These are phyloP conservation scores for Aquilaria malaccensis DNA, from an alignment of 345 rosid genomes.

Conservation along the genomic window DNA sequence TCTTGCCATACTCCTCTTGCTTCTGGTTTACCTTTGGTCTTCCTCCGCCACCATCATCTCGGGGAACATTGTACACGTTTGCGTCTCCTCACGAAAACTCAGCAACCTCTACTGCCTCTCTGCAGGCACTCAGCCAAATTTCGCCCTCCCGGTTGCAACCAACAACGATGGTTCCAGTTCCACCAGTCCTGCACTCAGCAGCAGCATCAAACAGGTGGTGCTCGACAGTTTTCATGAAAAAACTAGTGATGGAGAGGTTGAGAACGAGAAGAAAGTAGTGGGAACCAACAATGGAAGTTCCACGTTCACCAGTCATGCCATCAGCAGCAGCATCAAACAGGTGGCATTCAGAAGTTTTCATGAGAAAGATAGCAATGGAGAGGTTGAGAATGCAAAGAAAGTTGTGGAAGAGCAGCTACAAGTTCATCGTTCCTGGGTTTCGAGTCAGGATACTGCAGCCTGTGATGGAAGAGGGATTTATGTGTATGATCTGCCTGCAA, in stretches of 20 bases:
- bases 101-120: constrained; percentile 74
- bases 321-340: constrained; percentile 1
- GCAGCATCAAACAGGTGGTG: constrained; percentile 13
- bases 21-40: constrained; percentile 57
- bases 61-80: constrained; percentile 53
- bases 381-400: constrained; percentile 34
- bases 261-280: constrained; percentile 27
- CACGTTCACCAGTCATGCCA: constrained; percentile 1
- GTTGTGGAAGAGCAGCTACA: constrained; percentile 35
- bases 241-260: constrained; percentile 28
- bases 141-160: constrained; percentile 30
- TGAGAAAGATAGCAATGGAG: constrained; percentile 15
- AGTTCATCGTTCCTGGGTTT: constrained; percentile 58
- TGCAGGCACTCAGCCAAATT: constrained; percentile 58
- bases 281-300: constrained; percentile 11
- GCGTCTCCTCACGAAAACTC: constrained; percentile 76
- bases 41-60: constrained; percentile 70
- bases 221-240: background rate
- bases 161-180: constrained; percentile 13
- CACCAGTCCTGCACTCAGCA: constrained; percentile 2
- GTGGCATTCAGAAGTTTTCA: background rate
- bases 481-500: constrained; percentile 73
- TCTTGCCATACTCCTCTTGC: constrained; percentile 30
- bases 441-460: constrained; percentile 7
- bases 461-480: constrained; percentile 57